phyloP scores from a whole-genome alignment of 2,329 filamentous ascomycete genomes.

The Fusarium tupiense region DNA sequence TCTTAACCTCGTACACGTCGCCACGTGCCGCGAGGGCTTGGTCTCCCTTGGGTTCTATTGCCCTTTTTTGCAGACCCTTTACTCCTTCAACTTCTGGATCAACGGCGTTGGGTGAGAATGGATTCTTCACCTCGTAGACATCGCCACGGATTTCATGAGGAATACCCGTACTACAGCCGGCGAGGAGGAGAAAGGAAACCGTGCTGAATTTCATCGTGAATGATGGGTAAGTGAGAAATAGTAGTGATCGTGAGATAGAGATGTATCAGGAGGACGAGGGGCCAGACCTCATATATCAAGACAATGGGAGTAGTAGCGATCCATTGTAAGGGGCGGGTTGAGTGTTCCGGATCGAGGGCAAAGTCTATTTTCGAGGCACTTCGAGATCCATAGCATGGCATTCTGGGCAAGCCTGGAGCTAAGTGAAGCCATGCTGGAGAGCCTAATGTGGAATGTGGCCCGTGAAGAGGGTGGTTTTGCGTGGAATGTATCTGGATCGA shows the following conservation, averaged over 20 bases:
- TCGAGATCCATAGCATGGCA: slow-evolving; percentile 20
- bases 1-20: neutral
- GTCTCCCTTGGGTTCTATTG: neutral
- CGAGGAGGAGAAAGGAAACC: slow-evolving; percentile 31
- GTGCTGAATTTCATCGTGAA: slow-evolving; percentile 35
- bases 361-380: slow-evolving; percentile 9
- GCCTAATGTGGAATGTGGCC: slow-evolving; percentile 32
- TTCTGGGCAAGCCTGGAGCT: slow-evolving; percentile 28
- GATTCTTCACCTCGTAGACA: slow-evolving; percentile 2
- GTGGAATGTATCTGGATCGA: slow-evolving; percentile 32
- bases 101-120: neutral
- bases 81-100: neutral
- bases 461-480: slow-evolving; percentile 4
- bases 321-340: neutral
- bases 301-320: neutral
- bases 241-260: neutral
- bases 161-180: slow-evolving; percentile 22
- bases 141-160: slow-evolving; percentile 19
- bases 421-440: slow-evolving; percentile 25
- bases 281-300: slow-evolving; percentile 30
- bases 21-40: neutral
- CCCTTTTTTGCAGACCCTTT: neutral
- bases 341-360: slow-evolving; percentile 24
- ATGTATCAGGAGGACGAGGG: neutral
- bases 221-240: neutral